Percentiles rank a stretch among this genome's conserved stretches.
phyloP scores from a whole-genome alignment of 176 grass and related monocot genomes.

The Oropetium thomaeum region DNA sequence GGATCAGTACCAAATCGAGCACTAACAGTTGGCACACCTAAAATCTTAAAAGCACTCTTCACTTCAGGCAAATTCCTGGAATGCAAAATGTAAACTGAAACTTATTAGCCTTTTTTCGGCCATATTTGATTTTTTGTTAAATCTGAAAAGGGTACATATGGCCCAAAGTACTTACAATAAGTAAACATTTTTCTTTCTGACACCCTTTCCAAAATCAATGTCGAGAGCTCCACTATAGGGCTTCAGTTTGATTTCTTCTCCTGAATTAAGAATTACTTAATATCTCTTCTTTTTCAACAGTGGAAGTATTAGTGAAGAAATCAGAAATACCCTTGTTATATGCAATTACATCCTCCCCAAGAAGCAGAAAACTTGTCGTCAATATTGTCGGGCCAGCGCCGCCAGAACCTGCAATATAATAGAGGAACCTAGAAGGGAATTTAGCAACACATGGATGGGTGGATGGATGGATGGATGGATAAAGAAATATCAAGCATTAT shows the following conservation, averaged over 20 bases:
- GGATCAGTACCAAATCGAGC: constrained; percentile 92
- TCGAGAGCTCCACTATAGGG: constrained; percentile 82
- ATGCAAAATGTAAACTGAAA: constrained; percentile 21
- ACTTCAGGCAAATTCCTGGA: constrained; percentile 95
- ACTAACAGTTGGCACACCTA: constrained; percentile 87
- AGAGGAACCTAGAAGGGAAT: constrained; percentile 83
- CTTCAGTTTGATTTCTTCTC: constrained; percentile 82
- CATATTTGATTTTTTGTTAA: background rate
- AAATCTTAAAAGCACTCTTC: constrained; percentile 73
- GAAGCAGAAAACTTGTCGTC: constrained; percentile 85
- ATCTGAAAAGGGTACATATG: background rate
- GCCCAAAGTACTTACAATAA: constrained; percentile 62
- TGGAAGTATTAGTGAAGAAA: constrained; percentile 1
- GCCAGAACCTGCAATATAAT: constrained; percentile 94
- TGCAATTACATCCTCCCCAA: constrained; percentile 94
- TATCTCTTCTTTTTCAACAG: background rate
- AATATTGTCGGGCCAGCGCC: constrained; percentile 91
- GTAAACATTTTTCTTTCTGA: constrained; percentile 84
- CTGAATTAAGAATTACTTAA: constrained; percentile 40
- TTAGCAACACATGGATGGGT: constrained; percentile 47
- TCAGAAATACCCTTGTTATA: constrained; percentile 75
- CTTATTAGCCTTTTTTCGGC: background rate
- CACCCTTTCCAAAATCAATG: constrained; percentile 94
- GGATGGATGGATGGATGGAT: background rate
- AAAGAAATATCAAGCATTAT: background rate